Conservation (phyloP, 2,329 filamentous ascomycete species). For the Pezicula neosporulosa region DNA sequence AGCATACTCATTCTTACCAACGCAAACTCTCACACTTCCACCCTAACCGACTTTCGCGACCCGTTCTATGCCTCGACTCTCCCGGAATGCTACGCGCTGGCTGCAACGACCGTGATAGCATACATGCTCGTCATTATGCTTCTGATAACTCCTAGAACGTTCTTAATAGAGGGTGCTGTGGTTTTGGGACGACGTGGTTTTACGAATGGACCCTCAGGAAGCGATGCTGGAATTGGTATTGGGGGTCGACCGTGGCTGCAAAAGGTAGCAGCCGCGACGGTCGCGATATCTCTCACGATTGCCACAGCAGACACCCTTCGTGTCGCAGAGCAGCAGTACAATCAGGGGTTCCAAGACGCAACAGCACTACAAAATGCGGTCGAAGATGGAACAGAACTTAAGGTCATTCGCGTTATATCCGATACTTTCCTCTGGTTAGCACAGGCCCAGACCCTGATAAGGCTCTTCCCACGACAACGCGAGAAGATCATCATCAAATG, state of each 20-base stretch:
- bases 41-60: constrained; percentile 59
- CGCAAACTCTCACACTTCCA: constrained; percentile 10
- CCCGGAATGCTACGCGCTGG: constrained; percentile 89
- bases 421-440: constrained; percentile 97
- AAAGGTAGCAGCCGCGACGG: constrained; percentile 70
- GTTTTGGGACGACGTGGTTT: constrained; percentile 79
- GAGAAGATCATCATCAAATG: constrained; percentile 99
- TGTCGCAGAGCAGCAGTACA: constrained; percentile 80
- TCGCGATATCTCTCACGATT: constrained; percentile 84
- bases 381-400: constrained; percentile 79
- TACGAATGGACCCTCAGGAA: constrained; percentile 72
- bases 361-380: constrained; percentile 72
- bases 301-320: constrained; percentile 88
- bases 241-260: constrained; percentile 93
- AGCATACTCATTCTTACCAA: constrained; percentile 18
- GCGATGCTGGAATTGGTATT: constrained; percentile 71
- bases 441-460: constrained; percentile 93
- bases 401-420: constrained; percentile 87
- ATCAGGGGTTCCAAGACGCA: constrained; percentile 76
- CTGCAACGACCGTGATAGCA: constrained; percentile 83
- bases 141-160: constrained; percentile 90
- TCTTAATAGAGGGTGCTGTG: constrained; percentile 80
- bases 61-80: constrained; percentile 94
- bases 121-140: constrained; percentile 94
- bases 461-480: constrained; percentile 90